phyloP scores from a whole-genome alignment of 2,329 filamentous ascomycete species.

The Beauveria varroae region DNA sequence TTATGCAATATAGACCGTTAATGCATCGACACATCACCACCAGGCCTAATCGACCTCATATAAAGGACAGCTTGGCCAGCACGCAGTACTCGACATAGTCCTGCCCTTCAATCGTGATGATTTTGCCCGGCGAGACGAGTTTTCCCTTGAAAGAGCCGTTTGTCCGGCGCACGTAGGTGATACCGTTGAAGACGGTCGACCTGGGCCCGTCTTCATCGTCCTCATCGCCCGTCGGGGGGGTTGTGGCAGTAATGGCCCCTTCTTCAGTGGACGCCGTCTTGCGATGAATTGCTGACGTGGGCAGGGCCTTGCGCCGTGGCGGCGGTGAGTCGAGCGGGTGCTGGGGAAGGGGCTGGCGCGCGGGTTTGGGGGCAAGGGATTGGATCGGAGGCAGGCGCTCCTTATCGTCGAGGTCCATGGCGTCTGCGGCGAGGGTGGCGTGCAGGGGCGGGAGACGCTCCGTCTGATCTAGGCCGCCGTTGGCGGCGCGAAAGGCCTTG shows the following conservation, averaged over 20 bases:
- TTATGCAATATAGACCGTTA: conserved; percentile 8
- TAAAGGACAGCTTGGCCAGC: conserved; percentile 8
- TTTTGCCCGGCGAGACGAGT: conserved; percentile 10
- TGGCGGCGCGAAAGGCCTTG: background rate
- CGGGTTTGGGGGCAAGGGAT: background rate
- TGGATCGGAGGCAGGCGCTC: conserved; percentile 7
- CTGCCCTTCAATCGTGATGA: conserved; percentile 11
- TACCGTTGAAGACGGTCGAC: background rate
- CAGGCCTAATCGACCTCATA: background rate
- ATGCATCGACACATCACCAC: background rate
- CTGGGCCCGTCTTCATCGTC: background rate
- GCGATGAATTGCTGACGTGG: background rate
- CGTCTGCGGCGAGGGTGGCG: conserved; percentile 2
- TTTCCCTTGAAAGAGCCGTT: conserved; percentile 6
- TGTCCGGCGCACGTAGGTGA: conserved; percentile 4
- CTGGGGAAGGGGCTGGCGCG: conserved; percentile 2
- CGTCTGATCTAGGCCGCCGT: background rate
- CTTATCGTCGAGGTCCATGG: conserved; percentile 9
- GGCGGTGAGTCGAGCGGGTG: background rate
- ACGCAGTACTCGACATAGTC: conserved; percentile 12
- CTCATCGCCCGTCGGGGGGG: conserved; percentile 1
- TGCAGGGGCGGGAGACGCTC: conserved; percentile 5
- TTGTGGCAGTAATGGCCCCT: background rate
- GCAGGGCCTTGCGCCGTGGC: background rate
- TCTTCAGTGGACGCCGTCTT: background rate